Conservation (phyloP, 1,139 yeast genomes). For the Hyphopichia burtonii region DNA sequence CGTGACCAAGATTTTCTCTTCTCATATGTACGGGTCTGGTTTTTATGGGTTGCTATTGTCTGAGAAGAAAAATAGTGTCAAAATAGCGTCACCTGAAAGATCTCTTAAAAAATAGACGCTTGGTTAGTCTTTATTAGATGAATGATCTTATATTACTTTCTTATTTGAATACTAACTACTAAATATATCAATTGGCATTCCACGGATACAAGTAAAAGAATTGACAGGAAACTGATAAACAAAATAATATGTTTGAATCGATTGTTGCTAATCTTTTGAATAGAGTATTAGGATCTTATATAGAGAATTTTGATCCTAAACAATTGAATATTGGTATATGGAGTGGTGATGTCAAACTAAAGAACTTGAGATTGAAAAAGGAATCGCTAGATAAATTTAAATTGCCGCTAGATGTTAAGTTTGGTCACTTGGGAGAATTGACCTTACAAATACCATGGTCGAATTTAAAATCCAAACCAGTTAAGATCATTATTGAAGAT, state of each 20-base stretch:
- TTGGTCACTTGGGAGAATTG: slow-evolving; percentile 88
- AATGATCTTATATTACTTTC: too few species aligned
- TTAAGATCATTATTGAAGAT: slow-evolving; percentile 83
- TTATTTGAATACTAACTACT: too few species aligned
- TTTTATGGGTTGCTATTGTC: too few species aligned
- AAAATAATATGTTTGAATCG: slow-evolving; percentile 62
- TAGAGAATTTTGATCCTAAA: slow-evolving; percentile 92
- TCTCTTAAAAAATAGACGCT: too few species aligned
- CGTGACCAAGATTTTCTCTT: too few species aligned
- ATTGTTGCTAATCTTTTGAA: slow-evolving; percentile 55
- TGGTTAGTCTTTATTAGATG: too few species aligned
- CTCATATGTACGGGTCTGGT: too few species aligned
- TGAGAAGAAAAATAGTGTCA: too few species aligned
- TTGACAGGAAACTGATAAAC: too few species aligned
- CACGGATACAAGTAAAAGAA: too few species aligned
- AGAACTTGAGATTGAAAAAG: slow-evolving; percentile 70
- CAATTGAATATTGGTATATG: slow-evolving; percentile 95
- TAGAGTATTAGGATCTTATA: slow-evolving; percentile 65
- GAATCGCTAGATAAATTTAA: slow-evolving; percentile 84
- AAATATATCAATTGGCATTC: too few species aligned
- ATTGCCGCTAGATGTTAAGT: slow-evolving; percentile 84
- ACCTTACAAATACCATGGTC: slow-evolving; percentile 97
- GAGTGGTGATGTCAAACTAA: slow-evolving; percentile 93
- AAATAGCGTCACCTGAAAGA: too few species aligned
- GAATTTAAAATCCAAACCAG: slow-evolving; percentile 89